phyloP scores from a whole-genome alignment of 2,329 filamentous ascomycete species.

The Polychaeton citri region DNA sequence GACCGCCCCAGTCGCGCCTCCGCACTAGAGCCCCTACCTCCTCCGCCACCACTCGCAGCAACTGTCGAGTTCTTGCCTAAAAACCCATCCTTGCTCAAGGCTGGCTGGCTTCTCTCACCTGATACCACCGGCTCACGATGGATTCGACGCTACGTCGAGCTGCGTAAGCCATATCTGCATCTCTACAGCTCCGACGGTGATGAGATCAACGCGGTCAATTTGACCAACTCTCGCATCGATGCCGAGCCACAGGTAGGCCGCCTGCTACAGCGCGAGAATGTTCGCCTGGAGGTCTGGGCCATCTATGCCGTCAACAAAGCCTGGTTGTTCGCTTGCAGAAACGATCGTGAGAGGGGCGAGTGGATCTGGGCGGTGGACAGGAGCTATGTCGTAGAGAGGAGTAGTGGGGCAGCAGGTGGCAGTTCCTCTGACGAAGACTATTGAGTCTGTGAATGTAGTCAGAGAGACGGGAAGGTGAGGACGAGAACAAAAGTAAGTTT shows the following conservation, averaged over 20 bases:
- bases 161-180: constrained; percentile 82
- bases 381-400: constrained; percentile 41
- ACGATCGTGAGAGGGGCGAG: constrained; percentile 84
- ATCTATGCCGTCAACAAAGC: constrained; percentile 91
- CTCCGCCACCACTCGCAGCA: constrained; percentile 54
- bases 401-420: constrained; percentile 9
- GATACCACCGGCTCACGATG: constrained; percentile 67
- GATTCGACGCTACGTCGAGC: constrained; percentile 85
- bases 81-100: constrained; percentile 60
- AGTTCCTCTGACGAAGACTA: constrained; percentile 10
- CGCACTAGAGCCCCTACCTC: constrained; percentile 23
- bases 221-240: constrained; percentile 82
- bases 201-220: constrained; percentile 76
- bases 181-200: constrained; percentile 80
- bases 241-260: constrained; percentile 78
- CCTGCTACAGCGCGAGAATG: constrained; percentile 40
- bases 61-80: constrained; percentile 68
- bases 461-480: no score
- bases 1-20: constrained; percentile 6
- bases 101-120: constrained; percentile 72
- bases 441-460: no score
- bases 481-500: no score
- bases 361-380: constrained; percentile 96
- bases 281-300: constrained; percentile 55
- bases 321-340: constrained; percentile 82